Percentiles rank a stretch among this genome's conserved stretches.
Evolutionary conservation across 352 stramenopile genomes (phyloP).

Genomic region (Pythium aphanidermatum): DNA sequence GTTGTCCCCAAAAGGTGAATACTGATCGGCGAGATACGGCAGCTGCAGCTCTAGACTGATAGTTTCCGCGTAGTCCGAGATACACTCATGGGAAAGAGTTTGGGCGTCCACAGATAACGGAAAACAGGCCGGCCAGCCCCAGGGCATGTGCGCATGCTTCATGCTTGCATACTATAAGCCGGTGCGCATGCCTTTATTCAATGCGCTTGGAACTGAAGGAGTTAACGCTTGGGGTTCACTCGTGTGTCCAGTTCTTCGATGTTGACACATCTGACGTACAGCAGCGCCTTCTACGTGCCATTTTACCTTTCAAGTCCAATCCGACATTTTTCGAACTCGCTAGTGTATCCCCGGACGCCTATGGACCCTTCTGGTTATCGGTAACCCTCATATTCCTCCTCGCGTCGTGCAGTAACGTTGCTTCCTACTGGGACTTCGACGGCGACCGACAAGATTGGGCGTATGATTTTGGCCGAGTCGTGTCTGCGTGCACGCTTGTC

Average conservation of each 20-base stretch:
- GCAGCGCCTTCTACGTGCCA: conserved; percentile 54
- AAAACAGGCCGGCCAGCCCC: conserved; percentile 22
- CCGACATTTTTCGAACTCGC: conserved; percentile 75
- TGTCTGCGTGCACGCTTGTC: conserved; percentile 72
- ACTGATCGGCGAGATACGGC: no score
- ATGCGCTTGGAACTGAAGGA: no score
- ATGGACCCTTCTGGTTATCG: conserved; percentile 81
- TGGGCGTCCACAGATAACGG: conserved; percentile 26
- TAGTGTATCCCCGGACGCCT: conserved; percentile 54
- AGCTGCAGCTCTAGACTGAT: no score
- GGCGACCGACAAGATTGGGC: conserved; percentile 57
- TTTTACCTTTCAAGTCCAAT: conserved; percentile 84
- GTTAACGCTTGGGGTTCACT: no score
- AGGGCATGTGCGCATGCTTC: conserved; percentile 75
- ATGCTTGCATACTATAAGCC: conserved; percentile 79
- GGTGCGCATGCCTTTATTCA: no score
- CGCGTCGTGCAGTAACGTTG: conserved; percentile 79
- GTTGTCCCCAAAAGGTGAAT: conserved; percentile 64
- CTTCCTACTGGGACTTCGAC: conserved; percentile 71
- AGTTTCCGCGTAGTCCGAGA: conserved; percentile 36
- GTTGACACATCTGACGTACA: conserved; percentile 81
- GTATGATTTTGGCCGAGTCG: conserved; percentile 80
- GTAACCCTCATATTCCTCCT: conserved; percentile 84
- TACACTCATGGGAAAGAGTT: conserved; percentile 51
- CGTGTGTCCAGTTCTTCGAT: conserved; percentile 68